Evolutionary conservation across 306 rosid genomes (phyloP).

Genomic region (Prinsepia uniflora): DNA sequence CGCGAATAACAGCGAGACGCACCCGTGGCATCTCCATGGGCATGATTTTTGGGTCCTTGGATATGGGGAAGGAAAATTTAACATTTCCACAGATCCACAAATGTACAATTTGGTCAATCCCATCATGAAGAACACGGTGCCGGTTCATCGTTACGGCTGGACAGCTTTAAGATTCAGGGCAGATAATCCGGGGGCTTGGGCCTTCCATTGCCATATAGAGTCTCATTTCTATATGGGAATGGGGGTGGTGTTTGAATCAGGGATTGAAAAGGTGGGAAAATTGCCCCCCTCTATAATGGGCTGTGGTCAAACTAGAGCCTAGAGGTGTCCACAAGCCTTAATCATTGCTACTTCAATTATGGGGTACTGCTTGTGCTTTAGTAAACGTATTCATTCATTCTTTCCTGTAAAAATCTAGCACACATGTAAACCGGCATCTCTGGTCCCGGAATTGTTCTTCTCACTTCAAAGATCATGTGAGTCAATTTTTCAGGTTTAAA

Average conservation of each 20-base stretch:
- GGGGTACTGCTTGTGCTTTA: background rate
- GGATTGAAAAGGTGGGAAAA: conserved; percentile 54
- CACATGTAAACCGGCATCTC: no score
- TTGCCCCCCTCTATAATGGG: conserved; percentile 79
- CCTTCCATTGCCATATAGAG: conserved; percentile 88
- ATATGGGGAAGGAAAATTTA: conserved; percentile 65
- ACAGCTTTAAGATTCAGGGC: conserved; percentile 79
- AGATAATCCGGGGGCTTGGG: conserved; percentile 83
- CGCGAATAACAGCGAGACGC: conserved; percentile 46
- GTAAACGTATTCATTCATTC: background rate
- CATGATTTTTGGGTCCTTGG: conserved; percentile 91
- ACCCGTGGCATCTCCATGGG: conserved; percentile 87
- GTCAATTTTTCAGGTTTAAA: no score
- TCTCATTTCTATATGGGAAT: conserved; percentile 85
- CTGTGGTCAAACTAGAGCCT: conserved; percentile 54
- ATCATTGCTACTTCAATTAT: background rate
- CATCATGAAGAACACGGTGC: conserved; percentile 76
- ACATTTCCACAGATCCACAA: conserved; percentile 38
- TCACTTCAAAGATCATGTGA: no score
- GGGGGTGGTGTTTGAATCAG: conserved; percentile 87
- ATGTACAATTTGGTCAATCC: conserved; percentile 73
- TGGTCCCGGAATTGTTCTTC: no score
- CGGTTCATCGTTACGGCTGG: conserved; percentile 74
- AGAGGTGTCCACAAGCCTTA: conserved; percentile 37
- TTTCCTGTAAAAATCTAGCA: background rate